Percentiles rank a stretch among this genome's conserved stretches.
Evolutionary conservation across 106 monocot genomes (phyloP).

Genomic region (Allium cepa): DNA sequence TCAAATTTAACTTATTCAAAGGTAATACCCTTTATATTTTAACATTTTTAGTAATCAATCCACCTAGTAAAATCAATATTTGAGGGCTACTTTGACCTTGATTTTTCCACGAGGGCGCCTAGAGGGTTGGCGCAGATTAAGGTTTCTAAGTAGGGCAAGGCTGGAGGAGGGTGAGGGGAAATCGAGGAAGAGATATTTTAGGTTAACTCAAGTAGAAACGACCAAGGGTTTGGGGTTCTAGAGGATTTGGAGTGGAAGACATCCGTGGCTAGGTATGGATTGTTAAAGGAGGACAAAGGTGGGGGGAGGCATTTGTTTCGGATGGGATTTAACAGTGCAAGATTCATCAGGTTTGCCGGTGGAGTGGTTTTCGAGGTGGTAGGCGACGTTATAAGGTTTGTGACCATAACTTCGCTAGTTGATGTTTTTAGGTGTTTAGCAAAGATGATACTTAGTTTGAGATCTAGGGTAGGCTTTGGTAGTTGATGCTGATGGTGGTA

Average conservation of each 20-base stretch:
- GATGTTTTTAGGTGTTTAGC: slow-evolving; percentile 99
- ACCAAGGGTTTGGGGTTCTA: slow-evolving; percentile 91
- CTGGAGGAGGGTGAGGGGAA: slow-evolving; percentile 12
- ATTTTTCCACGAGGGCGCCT: slow-evolving; percentile 87
- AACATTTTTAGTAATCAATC: no score
- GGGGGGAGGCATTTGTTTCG: slow-evolving; percentile 84
- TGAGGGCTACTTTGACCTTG: slow-evolving; percentile 56
- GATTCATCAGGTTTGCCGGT: slow-evolving; percentile 79
- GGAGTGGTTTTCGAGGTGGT: slow-evolving; percentile 52
- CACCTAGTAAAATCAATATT: no score
- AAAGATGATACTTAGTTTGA: neutral
- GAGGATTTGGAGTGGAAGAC: slow-evolving; percentile 93
- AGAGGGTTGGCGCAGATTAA: slow-evolving; percentile 76
- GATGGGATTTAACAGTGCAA: slow-evolving; percentile 53
- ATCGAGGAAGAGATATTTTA: slow-evolving; percentile 28
- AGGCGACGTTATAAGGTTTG: slow-evolving; percentile 80
- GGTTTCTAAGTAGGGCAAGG: slow-evolving; percentile 29
- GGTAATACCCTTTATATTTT: no score
- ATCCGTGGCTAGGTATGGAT: slow-evolving; percentile 55
- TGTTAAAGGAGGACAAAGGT: slow-evolving; percentile 24
- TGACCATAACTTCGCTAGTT: slow-evolving; percentile 87
- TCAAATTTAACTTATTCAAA: no score
- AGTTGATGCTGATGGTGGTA: no score
- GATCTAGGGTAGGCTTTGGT: neutral
- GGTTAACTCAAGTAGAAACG: slow-evolving; percentile 37